Evolutionary conservation across 1,284 basidiomycete genomes (phyloP), one percentile per base, ranked within the genome.

Genomic region (Sanghuangporus sanghuang): DNA sequence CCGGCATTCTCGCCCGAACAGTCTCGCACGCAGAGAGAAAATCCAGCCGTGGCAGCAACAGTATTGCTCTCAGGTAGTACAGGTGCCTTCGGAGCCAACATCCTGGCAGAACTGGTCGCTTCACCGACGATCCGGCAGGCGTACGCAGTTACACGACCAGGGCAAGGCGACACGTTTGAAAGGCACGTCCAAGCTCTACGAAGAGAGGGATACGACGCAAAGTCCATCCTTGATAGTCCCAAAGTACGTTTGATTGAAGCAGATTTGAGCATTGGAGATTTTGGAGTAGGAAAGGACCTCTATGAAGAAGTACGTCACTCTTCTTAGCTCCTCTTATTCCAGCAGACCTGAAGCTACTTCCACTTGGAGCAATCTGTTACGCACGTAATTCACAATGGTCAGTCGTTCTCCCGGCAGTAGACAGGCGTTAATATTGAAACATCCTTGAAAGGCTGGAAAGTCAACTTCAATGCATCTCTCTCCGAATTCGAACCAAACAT

Each of bases 381-480:
- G 18, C 63, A 69, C n/a, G 67, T 77, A 38, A 71, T 78, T n/a
- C 76, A 78, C 67, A 75, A 72, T 48, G 78, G 71, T 72, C 16
- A 48, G 42, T 39, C n/a, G 27, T 23, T 42, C 16, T 50, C 18
- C 18, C 64, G 32, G 23, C 6, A 2, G 1, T 21, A 14, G 23
- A 53, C n/a, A 40, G 18, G n/a, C 12, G 32, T 5, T 55, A 5
- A 39, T 52, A 16, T 44, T 8, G 16, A 42, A 18, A 46, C 14
- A 16, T 46, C 14, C 18, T 16, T 11, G 14, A 39, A 46, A 76
- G 77, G 79, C 0, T 82, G 79, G 79, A 68, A 71, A 9, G 73
- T 81, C 12, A 72, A 81, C 66, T 81, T 81, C 69, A 74, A 79
- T 67, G 64, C 75, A 23, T 38, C 71, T 1, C 66, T 80, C 21